A percentile compares a stretch with the other conserved stretches of the same genome.
phyloP scores from a whole-genome alignment of 2,329 filamentous ascomycete genomes.

The Chaetomiaceae sp. region DNA sequence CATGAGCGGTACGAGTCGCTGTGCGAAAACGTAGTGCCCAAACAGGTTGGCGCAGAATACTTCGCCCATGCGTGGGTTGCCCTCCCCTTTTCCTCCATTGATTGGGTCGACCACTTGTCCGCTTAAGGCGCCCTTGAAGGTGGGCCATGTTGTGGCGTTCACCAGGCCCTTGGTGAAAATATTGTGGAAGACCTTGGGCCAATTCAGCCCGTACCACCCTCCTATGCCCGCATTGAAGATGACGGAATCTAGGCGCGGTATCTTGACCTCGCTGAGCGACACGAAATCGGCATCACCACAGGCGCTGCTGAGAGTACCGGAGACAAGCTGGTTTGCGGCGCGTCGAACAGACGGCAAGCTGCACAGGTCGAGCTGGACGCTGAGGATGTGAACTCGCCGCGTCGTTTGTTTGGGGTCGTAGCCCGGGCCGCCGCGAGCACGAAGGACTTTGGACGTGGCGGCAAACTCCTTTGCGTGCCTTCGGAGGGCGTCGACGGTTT shows the following conservation, averaged over 20 bases:
- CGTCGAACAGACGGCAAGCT: conserved; percentile 48
- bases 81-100: conserved; percentile 46
- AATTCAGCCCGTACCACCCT: conserved; percentile 78
- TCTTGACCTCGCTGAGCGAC: conserved; percentile 41
- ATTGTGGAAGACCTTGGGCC: conserved; percentile 51
- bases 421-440: conserved; percentile 35
- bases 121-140: conserved; percentile 63
- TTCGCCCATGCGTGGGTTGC: conserved; percentile 63
- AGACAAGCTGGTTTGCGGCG: conserved; percentile 45
- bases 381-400: conserved; percentile 53
- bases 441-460: conserved; percentile 37
- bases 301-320: conserved; percentile 44
- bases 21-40: conserved; percentile 86
- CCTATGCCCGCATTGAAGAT: conserved; percentile 87
- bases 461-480: conserved; percentile 53
- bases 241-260: conserved; percentile 72
- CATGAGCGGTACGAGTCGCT: conserved; percentile 74
- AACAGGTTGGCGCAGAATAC: conserved; percentile 93
- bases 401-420: conserved; percentile 43
- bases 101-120: conserved; percentile 41
- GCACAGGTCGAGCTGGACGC: conserved; percentile 57
- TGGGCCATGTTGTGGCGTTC: conserved; percentile 69
- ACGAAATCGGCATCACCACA: conserved; percentile 34
- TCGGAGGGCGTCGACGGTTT: conserved; percentile 63
- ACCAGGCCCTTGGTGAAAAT: conserved; percentile 57